These are phyloP conservation scores for Aspergillus leporis DNA, from an alignment of 495 filamentous ascomycete genomes.

Conservation along the genomic window DNA sequence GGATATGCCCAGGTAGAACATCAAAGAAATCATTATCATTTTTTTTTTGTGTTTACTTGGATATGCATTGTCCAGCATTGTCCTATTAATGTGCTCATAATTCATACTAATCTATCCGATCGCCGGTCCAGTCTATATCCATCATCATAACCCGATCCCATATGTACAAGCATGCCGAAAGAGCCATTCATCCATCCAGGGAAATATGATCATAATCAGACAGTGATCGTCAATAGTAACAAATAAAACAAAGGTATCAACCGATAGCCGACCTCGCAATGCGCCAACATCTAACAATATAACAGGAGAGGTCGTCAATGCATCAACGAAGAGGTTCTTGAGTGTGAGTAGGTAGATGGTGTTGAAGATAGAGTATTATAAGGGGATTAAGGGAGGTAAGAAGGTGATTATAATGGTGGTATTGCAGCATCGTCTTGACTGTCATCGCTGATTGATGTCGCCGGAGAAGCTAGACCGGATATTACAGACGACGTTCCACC, in stretches of 20 bases:
- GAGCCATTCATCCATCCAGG: constrained; percentile 17
- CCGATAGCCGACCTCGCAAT: constrained; percentile 12
- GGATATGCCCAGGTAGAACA: too few species aligned
- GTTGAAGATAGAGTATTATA: constrained; percentile 1
- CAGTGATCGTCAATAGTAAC: constrained; percentile 16
- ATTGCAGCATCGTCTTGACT: constrained; percentile 22
- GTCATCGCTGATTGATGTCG: constrained; percentile 32
- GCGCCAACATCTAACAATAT: constrained; percentile 14
- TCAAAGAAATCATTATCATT: background rate
- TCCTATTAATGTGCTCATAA: constrained; percentile 1
- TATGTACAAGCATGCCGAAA: constrained; percentile 20
- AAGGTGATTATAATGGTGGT: constrained; percentile 16
- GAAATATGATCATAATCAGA: constrained; percentile 22
- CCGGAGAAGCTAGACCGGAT: constrained; percentile 33
- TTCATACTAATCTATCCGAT: constrained; percentile 21
- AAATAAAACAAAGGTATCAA: constrained; percentile 20
- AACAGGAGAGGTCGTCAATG: constrained; percentile 15
- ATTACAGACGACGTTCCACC: constrained; percentile 34
- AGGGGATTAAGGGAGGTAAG: background rate
- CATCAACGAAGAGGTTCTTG: constrained; percentile 6
- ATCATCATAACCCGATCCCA: constrained; percentile 19
- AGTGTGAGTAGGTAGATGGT: background rate
- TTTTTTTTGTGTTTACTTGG: background rate
- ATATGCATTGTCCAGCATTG: background rate
- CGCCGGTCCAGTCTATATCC: constrained; percentile 21